These are phyloP conservation scores for Paramarasmius palmivorus DNA, from an alignment of 1,284 basidiomycete genomes.

Conservation along the genomic window DNA sequence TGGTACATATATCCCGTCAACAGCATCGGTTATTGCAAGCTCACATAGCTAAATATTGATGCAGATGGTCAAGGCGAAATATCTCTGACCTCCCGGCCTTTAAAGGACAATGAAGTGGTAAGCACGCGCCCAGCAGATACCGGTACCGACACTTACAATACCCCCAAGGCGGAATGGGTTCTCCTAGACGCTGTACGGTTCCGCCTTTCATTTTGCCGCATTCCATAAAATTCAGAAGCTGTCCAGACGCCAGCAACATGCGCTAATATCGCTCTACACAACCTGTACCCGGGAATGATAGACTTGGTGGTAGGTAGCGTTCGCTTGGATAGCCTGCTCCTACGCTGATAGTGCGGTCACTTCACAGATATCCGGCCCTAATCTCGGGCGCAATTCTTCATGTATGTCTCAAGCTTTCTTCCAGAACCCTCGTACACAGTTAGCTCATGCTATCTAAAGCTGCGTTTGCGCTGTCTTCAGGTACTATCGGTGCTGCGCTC, in stretches of 20 bases:
- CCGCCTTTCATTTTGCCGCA: slow-evolving; percentile 3
- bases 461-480: slow-evolving; percentile 85
- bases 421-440: slow-evolving; percentile 8
- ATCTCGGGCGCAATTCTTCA: slow-evolving; percentile 82
- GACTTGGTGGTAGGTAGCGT: slow-evolving; percentile 73
- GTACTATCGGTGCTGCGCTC: slow-evolving; percentile 77
- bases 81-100: slow-evolving; percentile 58
- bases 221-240: slow-evolving; percentile 7
- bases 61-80: slow-evolving; percentile 75
- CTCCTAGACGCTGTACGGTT: slow-evolving; percentile 76
- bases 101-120: slow-evolving; percentile 72
- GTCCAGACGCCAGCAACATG: slow-evolving; percentile 89
- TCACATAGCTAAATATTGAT: slow-evolving; percentile 14
- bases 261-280: slow-evolving; percentile 86
- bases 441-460: slow-evolving; percentile 40
- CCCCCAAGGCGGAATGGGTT: slow-evolving; percentile 78
- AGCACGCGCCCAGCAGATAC: slow-evolving; percentile 13
- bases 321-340: slow-evolving; percentile 1
- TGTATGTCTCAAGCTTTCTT: slow-evolving; percentile 35
- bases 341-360: slow-evolving; percentile 1
- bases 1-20: slow-evolving; percentile 32
- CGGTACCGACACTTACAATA: slow-evolving; percentile 5
- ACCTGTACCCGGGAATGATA: slow-evolving; percentile 80
- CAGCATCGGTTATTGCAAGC: not conserved
- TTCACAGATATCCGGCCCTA: slow-evolving; percentile 70